phyloP scores from a whole-genome alignment of 1,284 basidiomycete species.

The Hemileia vastatrix region DNA sequence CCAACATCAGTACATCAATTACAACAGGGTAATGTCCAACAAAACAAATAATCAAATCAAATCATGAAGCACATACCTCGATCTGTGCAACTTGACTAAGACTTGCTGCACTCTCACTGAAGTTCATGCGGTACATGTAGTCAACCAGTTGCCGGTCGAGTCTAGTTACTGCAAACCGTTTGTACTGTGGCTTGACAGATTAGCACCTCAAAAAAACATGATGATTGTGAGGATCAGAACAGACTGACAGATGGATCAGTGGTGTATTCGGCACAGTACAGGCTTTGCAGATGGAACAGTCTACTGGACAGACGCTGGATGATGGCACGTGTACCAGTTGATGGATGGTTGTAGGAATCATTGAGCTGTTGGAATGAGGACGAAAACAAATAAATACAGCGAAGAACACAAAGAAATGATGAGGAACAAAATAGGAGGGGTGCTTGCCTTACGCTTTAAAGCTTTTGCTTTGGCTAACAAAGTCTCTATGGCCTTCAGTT shows the following conservation, averaged over 20 bases:
- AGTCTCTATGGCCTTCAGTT: conserved; percentile 44
- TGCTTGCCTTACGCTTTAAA: conserved; percentile 12
- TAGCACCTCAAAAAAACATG: neutral
- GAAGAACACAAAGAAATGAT: conserved; percentile 21
- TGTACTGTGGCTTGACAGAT: conserved; percentile 3
- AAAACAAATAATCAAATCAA: neutral
- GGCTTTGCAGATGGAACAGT: conserved; percentile 16
- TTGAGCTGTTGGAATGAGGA: conserved; percentile 51
- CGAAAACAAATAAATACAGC: conserved; percentile 24
- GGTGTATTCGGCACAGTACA: conserved; percentile 14
- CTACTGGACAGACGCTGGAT: conserved; percentile 50
- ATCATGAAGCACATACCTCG: conserved; percentile 17
- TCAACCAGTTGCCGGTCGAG: conserved; percentile 40
- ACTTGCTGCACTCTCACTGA: conserved; percentile 25
- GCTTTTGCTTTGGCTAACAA: conserved; percentile 10
- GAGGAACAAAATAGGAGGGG: no score
- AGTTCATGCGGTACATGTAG: conserved; percentile 34
- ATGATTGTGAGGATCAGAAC: neutral
- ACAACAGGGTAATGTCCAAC: neutral
- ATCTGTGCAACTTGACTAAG: conserved; percentile 26
- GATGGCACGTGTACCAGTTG: conserved; percentile 58
- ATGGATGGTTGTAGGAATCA: conserved; percentile 58
- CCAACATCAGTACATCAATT: neutral
- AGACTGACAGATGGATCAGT: conserved; percentile 3
- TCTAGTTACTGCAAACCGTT: conserved; percentile 25